These are phyloP conservation scores for Populus hybrid DNA, from an alignment of 441 rosid species.

Conservation along the genomic window DNA sequence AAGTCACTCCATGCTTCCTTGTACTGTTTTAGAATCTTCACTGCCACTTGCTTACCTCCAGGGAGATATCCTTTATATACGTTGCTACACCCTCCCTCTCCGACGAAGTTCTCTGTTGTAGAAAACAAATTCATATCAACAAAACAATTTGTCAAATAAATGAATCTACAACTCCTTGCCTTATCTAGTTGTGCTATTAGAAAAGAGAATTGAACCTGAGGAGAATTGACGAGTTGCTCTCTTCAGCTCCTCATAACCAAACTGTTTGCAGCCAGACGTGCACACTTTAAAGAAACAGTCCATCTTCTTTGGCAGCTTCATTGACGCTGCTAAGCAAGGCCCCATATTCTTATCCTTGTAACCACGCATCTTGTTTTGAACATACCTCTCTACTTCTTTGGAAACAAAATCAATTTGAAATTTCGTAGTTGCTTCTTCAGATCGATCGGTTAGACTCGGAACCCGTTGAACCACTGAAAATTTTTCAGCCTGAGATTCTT, in stretches of 20 bases:
- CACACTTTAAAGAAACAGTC: conserved; percentile 14
- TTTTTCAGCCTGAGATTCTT: conserved; percentile 18
- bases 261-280: conserved; percentile 34
- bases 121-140: background rate
- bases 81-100: conserved; percentile 84
- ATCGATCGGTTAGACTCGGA: background rate
- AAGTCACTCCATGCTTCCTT: conserved; percentile 61
- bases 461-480: background rate
- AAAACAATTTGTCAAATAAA: background rate
- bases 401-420: background rate
- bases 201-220: conserved; percentile 44
- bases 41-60: conserved; percentile 57
- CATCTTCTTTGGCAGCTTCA: conserved; percentile 30
- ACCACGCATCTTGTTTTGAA: background rate
- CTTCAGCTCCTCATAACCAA: conserved; percentile 51
- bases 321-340: conserved; percentile 15
- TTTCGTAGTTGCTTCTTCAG: background rate
- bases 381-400: conserved; percentile 5
- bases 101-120: conserved; percentile 56
- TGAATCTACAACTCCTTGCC: background rate
- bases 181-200: background rate
- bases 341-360: conserved; percentile 9
- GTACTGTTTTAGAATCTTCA: conserved; percentile 59
- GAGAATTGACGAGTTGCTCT: conserved; percentile 63
- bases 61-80: conserved; percentile 70